These are phyloP conservation scores for Leersia perrieri DNA, from an alignment of 176 grass and related monocot species.

Conservation along the genomic window DNA sequence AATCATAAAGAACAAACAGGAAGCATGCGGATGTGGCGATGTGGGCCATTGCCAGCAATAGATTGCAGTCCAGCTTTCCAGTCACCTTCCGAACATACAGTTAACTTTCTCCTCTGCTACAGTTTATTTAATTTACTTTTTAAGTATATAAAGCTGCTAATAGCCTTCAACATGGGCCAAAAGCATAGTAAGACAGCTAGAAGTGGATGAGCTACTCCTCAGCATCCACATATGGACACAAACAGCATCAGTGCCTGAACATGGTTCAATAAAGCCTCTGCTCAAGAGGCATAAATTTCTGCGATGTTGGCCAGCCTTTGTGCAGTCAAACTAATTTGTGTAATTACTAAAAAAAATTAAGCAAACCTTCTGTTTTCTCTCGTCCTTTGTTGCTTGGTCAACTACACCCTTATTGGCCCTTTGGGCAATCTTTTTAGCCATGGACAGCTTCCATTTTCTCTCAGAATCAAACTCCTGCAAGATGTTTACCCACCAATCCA, in stretches of 20 bases:
- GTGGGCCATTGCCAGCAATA: background rate
- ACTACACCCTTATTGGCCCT: constrained; percentile 73
- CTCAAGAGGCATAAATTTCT: too few species aligned
- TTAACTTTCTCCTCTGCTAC: background rate
- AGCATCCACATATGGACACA: too few species aligned
- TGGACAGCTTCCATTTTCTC: constrained; percentile 96
- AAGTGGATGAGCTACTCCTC: too few species aligned
- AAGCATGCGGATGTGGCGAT: background rate
- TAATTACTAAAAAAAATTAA: background rate
- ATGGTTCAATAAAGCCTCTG: too few species aligned
- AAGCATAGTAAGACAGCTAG: background rate
- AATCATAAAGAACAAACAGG: background rate
- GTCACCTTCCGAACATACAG: background rate
- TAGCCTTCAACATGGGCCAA: background rate
- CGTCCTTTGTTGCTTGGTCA: constrained; percentile 79
- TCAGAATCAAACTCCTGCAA: constrained; percentile 94
- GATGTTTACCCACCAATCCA: constrained; percentile 19
- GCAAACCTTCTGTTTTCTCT: constrained; percentile 92
- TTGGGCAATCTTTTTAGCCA: constrained; percentile 88
- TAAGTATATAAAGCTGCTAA: background rate
- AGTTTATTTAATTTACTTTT: background rate
- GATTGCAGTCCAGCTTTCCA: background rate
- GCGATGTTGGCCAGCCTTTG: background rate
- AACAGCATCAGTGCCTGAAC: too few species aligned
- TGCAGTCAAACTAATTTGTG: background rate